Evolutionary conservation across 345 rosid genomes (phyloP).

Genomic region (Litchi chinensis): DNA sequence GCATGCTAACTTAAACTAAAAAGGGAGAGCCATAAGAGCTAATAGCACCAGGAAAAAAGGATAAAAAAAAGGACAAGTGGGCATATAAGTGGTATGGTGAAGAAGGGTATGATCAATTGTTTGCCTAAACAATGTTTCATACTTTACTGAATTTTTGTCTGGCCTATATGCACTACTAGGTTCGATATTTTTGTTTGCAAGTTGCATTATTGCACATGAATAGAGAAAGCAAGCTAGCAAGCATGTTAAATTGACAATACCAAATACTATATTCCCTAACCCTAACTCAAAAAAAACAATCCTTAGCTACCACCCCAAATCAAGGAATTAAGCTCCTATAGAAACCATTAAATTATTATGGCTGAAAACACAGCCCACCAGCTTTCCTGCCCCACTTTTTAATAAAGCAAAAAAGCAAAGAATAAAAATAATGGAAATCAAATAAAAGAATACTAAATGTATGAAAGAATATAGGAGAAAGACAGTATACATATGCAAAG

Average conservation of each 20-base stretch:
- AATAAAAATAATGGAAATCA: slow-evolving; percentile 28
- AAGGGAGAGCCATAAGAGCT: neutral
- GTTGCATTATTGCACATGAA: slow-evolving; percentile 26
- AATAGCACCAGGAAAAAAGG: no score
- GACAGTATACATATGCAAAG: slow-evolving; percentile 37
- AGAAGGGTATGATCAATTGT: neutral
- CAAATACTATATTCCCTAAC: slow-evolving; percentile 10
- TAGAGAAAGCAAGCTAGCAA: slow-evolving; percentile 14
- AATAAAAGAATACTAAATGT: slow-evolving; percentile 34
- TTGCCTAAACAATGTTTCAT: neutral
- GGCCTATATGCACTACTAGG: neutral
- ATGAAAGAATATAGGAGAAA: slow-evolving; percentile 26
- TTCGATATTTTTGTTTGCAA: slow-evolving; percentile 23
- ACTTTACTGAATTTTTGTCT: slow-evolving; percentile 11
- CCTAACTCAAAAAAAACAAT: slow-evolving; percentile 24
- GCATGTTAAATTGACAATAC: neutral
- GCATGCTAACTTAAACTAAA: neutral
- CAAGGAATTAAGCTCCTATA: slow-evolving; percentile 31
- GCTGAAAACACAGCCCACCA: slow-evolving; percentile 40
- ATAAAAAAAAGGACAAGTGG: neutral
- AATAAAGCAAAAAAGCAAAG: slow-evolving; percentile 52
- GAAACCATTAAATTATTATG: slow-evolving; percentile 20
- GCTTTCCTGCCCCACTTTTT: slow-evolving; percentile 54
- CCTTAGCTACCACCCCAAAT: slow-evolving; percentile 37
- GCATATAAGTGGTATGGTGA: neutral